These are phyloP conservation scores for Scheffersomyces insectosa DNA, from an alignment of 1,139 yeast species.

Conservation along the genomic window DNA sequence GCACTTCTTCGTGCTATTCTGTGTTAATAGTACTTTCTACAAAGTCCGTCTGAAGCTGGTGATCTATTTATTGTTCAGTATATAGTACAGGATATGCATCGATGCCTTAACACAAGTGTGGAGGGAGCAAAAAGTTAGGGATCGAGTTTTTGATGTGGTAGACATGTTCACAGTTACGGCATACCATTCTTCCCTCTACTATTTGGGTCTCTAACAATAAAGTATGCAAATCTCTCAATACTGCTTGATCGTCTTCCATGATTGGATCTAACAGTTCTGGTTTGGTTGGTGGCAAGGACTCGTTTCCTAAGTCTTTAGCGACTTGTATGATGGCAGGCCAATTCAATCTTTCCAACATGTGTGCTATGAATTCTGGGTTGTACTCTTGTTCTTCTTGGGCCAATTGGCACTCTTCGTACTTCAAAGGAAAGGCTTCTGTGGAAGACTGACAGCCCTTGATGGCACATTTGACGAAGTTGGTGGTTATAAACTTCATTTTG, in stretches of 20 bases:
- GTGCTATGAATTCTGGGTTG: slow-evolving; percentile 76
- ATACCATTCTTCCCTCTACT: slow-evolving; percentile 83
- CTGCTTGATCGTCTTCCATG: slow-evolving; percentile 58
- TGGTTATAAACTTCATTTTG: slow-evolving; percentile 84
- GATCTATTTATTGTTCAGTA: not conserved
- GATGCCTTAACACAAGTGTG: slow-evolving; percentile 54
- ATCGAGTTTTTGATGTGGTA: slow-evolving; percentile 90
- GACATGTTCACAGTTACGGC: slow-evolving; percentile 82
- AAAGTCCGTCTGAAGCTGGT: too few species aligned
- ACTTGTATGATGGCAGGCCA: slow-evolving; percentile 84
- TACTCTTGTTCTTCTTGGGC: slow-evolving; percentile 79
- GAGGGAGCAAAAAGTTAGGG: slow-evolving; percentile 92
- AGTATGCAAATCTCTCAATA: slow-evolving; percentile 74
- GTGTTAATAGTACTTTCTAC: too few species aligned
- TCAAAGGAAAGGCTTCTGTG: slow-evolving; percentile 77
- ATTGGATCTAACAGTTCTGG: slow-evolving; percentile 61
- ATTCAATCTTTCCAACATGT: slow-evolving; percentile 79
- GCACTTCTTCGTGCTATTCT: too few species aligned
- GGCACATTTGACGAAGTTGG: slow-evolving; percentile 94
- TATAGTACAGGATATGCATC: not conserved
- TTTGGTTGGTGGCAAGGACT: slow-evolving; percentile 58
- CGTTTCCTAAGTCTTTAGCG: slow-evolving; percentile 74
- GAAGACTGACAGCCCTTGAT: slow-evolving; percentile 77
- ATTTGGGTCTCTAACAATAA: slow-evolving; percentile 84
- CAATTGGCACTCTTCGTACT: slow-evolving; percentile 69